Base-by-base conservation (phyloP, 1,284 basidiomycete genomes). In the Microbotryum saponariae region DNA sequence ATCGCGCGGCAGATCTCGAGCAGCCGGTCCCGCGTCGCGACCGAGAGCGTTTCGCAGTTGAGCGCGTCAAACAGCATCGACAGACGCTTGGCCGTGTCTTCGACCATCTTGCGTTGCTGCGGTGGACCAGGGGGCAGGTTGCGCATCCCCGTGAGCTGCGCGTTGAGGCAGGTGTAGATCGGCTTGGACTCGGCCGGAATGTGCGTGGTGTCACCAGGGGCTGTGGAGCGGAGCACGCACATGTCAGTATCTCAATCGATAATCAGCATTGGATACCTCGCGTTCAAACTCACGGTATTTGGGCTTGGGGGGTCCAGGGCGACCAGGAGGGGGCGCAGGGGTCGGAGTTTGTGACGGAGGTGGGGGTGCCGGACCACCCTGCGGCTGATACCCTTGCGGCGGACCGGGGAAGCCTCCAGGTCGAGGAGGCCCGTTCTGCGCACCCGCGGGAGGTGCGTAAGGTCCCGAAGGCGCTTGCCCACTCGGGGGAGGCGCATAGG, bases 31-130 rank as follows among this genome's bases (percentile, higher is more conserved):
- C 73, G 63, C 16, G 73, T 65, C 56, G 70, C 65, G 6, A 67
- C 54, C 18, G 73, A 70, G 10, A 97, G 75, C 8, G 88, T 87
- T 70, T 90, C 91, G 73, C 91, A 93, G 77, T 97, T 97, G 69
- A 97, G 78, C 33, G 85, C 85, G 74, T 97, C 93, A 71, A 94
- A 94, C 58, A 97, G 77, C 5, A 86, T 82, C 74, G 87, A 92
- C 72, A 96, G 80, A 31, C 93, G 82, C 29, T 90, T 82, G 73
- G 96, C 91, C 3, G 91, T 82, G 73, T 97, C 93, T 63, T 92
- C 90, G 0, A 86, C 83, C 70, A 93, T 82, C 44, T 88, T 85
- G 76, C 86, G 88, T 78, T 93, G 86, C 68, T 86, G 83, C 9
- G 88, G 82, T 84, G 56, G 42, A 1, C 63, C 68, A 47, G 69